These are phyloP conservation scores for Phyllosticta capitalensis DNA, from an alignment of 2,329 filamentous ascomycete species.

Conservation along the genomic window DNA sequence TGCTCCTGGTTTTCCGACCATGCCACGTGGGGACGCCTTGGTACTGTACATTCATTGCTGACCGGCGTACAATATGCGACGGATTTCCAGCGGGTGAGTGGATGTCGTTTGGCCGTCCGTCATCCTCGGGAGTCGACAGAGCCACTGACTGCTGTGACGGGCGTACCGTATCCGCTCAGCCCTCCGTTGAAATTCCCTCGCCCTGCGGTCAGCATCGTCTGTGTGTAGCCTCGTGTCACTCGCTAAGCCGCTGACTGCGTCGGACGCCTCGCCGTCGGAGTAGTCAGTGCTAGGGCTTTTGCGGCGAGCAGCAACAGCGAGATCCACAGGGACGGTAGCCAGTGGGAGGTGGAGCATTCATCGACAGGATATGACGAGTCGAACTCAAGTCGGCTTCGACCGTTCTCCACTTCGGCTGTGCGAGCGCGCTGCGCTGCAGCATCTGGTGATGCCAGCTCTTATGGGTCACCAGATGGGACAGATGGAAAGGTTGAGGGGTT, in stretches of 20 bases:
- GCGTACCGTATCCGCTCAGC: neutral
- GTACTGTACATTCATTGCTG: neutral
- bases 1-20: neutral
- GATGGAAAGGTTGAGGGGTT: slow-evolving; percentile 77
- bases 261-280: slow-evolving; percentile 2
- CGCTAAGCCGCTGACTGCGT: slow-evolving; percentile 12
- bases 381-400: neutral
- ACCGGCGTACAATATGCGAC: too few relatives aligned
- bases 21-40: neutral
- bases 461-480: slow-evolving; percentile 55
- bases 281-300: slow-evolving; percentile 7
- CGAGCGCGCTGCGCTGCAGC: neutral
- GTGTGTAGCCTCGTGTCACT: slow-evolving; percentile 8
- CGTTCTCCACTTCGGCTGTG: neutral
- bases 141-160: too few relatives aligned
- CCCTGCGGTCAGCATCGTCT: slow-evolving; percentile 8
- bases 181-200: neutral
- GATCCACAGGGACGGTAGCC: neutral
- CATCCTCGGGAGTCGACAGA: neutral
- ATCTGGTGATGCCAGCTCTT: neutral
- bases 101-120: neutral
- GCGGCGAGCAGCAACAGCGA: neutral
- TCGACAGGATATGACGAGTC: neutral
- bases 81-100: neutral
- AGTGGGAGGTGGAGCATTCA: neutral